A percentile compares a stretch with the other conserved stretches of the same genome.
Evolutionary conservation across 176 grass and related monocot species (phyloP).

Genomic region (Lolium rigidum): DNA sequence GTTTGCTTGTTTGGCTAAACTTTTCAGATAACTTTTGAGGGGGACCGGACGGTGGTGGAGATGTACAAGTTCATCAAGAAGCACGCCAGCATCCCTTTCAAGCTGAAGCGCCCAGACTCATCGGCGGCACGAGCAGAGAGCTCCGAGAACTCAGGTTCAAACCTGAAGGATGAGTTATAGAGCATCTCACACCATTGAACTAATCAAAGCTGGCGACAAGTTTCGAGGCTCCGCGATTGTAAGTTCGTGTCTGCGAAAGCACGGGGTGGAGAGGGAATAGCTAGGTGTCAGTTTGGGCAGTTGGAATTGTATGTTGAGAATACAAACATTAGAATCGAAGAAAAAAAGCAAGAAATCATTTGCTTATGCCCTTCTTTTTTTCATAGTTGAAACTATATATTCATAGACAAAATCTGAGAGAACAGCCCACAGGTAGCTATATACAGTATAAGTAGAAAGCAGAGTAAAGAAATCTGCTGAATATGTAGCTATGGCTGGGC

Average conservation of each 20-base stretch:
- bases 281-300: not conserved
- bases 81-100: constrained; percentile 89
- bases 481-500: constrained; percentile 7
- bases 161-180: constrained; percentile 87
- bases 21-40: constrained; percentile 69
- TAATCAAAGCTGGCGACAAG: not conserved
- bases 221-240: not conserved
- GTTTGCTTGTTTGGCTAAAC: not conserved
- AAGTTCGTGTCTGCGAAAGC: not conserved
- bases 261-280: not conserved
- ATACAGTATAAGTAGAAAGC: not conserved
- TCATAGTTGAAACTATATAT: not conserved
- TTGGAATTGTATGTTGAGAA: not conserved
- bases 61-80: constrained; percentile 97
- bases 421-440: not conserved
- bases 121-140: constrained; percentile 30
- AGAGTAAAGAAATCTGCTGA: not conserved
- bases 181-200: not conserved
- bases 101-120: constrained; percentile 60
- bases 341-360: constrained; percentile 14
- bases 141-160: constrained; percentile 11
- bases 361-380: not conserved
- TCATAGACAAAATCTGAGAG: not conserved
- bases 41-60: constrained; percentile 78
- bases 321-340: not conserved